Conservation (phyloP, 495 filamentous ascomycete genomes). For the Articulospora tetracladia region DNA sequence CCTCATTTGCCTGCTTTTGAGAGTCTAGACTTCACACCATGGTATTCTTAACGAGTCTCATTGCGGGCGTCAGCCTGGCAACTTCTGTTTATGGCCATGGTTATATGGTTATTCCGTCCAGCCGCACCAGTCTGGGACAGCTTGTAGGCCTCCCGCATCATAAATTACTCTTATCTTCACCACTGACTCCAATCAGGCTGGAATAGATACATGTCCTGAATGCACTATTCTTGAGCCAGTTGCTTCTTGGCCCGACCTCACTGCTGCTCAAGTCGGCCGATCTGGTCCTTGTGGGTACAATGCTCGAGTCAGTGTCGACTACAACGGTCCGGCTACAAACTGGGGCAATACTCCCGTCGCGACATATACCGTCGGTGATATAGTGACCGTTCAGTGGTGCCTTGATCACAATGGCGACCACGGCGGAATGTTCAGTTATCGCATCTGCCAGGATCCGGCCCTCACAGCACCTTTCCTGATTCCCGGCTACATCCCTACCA, state of each 20-base stretch:
- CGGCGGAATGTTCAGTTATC: background rate
- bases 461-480: background rate
- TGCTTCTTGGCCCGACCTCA: background rate
- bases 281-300: background rate
- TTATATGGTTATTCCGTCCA: background rate
- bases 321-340: background rate
- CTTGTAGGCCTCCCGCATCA: background rate
- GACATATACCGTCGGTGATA: background rate
- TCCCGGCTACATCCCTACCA: background rate
- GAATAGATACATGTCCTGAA: background rate
- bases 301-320: slow-evolving; percentile 3
- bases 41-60: background rate
- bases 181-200: background rate
- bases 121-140: background rate
- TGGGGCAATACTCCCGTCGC: background rate
- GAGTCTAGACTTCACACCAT: background rate
- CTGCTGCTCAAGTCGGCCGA: background rate
- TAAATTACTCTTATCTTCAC: background rate
- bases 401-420: slow-evolving; percentile 1
- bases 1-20: too few species aligned
- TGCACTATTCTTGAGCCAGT: background rate
- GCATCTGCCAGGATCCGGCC: background rate
- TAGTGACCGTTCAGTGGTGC: background rate
- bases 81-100: background rate
- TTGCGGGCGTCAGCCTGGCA: background rate